A percentile compares a stretch with the other conserved stretches of the same genome.
Evolutionary conservation across 1,139 yeast genomes (phyloP).

Genomic region (Scheffersomyces stambukii): DNA sequence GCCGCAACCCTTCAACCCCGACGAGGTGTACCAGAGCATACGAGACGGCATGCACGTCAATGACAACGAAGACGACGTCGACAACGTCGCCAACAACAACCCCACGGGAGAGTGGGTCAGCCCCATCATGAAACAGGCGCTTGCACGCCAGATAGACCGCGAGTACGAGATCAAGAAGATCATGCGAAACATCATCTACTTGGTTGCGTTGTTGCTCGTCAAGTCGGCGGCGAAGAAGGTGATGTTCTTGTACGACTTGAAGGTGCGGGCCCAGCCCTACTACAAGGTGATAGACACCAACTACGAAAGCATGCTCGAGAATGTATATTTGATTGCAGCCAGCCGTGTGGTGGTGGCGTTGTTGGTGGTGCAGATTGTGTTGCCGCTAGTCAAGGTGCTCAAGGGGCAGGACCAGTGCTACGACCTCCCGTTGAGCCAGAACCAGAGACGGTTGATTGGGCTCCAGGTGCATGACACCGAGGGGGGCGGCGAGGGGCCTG

Average conservation of each 20-base stretch:
- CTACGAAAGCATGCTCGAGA: slow-evolving; percentile 3
- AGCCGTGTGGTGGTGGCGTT: slow-evolving; percentile 6
- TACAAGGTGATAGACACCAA: slow-evolving; percentile 2
- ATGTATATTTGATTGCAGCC: slow-evolving; percentile 7
- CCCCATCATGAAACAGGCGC: slow-evolving; percentile 35
- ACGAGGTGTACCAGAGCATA: slow-evolving; percentile 6
- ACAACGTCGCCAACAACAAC: slow-evolving; percentile 5
- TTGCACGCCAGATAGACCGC: slow-evolving; percentile 31
- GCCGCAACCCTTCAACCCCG: slow-evolving; percentile 1
- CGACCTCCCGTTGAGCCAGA: slow-evolving; percentile 37
- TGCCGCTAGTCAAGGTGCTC: slow-evolving; percentile 17
- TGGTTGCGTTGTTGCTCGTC: slow-evolving; percentile 16
- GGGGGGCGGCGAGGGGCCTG: not conserved
- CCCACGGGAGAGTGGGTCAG: slow-evolving; percentile 42
- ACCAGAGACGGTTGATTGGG: slow-evolving; percentile 36
- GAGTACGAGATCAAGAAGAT: slow-evolving; percentile 23
- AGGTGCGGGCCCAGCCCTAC: slow-evolving; percentile 8
- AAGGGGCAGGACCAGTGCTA: slow-evolving; percentile 37
- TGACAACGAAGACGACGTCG: slow-evolving; percentile 10
- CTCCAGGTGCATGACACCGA: slow-evolving; percentile 12
- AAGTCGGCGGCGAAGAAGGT: slow-evolving; percentile 13
- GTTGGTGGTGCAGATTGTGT: slow-evolving; percentile 9
- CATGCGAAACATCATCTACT: slow-evolving; percentile 15
- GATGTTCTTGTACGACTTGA: slow-evolving; percentile 8
- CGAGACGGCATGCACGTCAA: slow-evolving; percentile 5